Conservation (phyloP, 108 stramenopile genomes). For the Poteriospumella lacustris region DNA sequence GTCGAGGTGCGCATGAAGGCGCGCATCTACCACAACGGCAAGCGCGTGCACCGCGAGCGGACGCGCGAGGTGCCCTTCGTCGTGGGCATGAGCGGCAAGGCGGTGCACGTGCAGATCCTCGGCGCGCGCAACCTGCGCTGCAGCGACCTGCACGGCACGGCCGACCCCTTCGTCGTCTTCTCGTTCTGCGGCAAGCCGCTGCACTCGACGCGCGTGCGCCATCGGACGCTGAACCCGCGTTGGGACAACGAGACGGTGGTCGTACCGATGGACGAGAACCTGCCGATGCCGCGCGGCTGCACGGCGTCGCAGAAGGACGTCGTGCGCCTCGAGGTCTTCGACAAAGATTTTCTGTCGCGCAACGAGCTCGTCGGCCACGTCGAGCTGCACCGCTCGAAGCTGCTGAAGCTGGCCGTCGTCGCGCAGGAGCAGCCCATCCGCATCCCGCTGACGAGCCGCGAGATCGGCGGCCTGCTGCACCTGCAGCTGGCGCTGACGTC, state of each 20-base stretch:
- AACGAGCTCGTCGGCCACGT: slow-evolving; percentile 4
- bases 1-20: background rate
- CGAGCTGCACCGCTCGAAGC: background rate
- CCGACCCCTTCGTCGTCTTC: slow-evolving; percentile 17
- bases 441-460: background rate
- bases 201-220: background rate
- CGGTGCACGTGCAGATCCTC: slow-evolving; percentile 11
- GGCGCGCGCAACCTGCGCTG: background rate
- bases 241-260: slow-evolving; percentile 18
- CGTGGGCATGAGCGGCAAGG: background rate
- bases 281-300: background rate
- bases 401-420: slow-evolving; percentile 19
- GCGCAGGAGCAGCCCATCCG: slow-evolving; percentile 12
- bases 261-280: background rate
- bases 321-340: slow-evolving; percentile 11
- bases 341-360: background rate
- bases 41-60: background rate
- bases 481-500: background rate
- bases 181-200: background rate
- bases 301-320: background rate
- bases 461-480: background rate
- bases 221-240: background rate
- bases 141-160: background rate
- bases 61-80: background rate
- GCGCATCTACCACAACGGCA: background rate